Evolutionary conservation across 768 basidiomycete species (phyloP).

Genomic region (Tricholoma sp.): DNA sequence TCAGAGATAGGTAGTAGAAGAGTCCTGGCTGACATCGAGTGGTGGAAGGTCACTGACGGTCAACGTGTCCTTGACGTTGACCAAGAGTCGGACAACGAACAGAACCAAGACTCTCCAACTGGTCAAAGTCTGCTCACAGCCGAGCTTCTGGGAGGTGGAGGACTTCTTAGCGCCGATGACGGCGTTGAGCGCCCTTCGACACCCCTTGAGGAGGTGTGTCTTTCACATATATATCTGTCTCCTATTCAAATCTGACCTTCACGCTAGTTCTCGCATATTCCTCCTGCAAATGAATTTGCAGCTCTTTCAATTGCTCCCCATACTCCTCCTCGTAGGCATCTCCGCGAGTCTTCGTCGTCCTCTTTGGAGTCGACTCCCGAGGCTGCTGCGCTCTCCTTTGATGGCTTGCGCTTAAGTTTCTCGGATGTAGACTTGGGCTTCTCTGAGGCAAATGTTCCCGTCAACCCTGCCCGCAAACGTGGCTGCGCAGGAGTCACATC

Average conservation of each 20-base stretch:
- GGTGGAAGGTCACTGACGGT: conserved; percentile 78
- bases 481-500: conserved; percentile 6
- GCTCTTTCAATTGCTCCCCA: conserved; percentile 52
- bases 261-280: conserved; percentile 16
- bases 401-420: conserved; percentile 32
- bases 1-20: conserved; percentile 61
- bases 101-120: conserved; percentile 23
- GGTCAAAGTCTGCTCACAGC: conserved; percentile 11
- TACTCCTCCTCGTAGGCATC: conserved; percentile 40
- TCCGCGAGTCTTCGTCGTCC: conserved; percentile 43
- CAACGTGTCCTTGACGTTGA: conserved; percentile 49
- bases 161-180: conserved; percentile 30
- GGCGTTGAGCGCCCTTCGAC: conserved; percentile 33
- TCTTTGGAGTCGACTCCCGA: conserved; percentile 59
- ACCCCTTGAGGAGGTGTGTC: conserved; percentile 33
- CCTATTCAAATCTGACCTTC: conserved; percentile 1
- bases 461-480: conserved; percentile 4
- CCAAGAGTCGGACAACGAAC: conserved; percentile 38
- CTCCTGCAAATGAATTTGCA: conserved; percentile 44
- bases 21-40: conserved; percentile 82
- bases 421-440: conserved; percentile 20
- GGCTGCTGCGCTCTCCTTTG: conserved; percentile 31
- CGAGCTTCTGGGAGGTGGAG: conserved; percentile 18
- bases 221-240: conserved; percentile 7
- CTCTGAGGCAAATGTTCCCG: conserved; percentile 6